Evolutionary conservation across 371 early-diverging fungal species (phyloP).

Genomic region (Mortierella sp.): DNA sequence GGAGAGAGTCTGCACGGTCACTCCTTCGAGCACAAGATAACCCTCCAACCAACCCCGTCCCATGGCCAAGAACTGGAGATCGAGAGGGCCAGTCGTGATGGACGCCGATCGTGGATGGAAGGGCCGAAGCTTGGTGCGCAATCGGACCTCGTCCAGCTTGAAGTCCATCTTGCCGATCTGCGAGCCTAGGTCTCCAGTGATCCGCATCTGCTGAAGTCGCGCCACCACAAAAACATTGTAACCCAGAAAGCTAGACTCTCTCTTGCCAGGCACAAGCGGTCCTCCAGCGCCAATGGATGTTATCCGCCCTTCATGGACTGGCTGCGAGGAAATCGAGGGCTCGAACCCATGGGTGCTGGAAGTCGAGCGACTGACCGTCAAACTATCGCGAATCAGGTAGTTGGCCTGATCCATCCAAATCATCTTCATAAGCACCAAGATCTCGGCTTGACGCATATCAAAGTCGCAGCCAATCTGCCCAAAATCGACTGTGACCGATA

Average conservation of each 20-base stretch:
- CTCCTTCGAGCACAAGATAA: constrained; percentile 41
- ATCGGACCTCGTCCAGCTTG: constrained; percentile 60
- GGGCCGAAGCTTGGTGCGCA: constrained; percentile 66
- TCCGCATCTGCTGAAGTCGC: constrained; percentile 62
- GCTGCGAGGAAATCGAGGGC: neutral
- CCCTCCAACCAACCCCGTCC: constrained; percentile 53
- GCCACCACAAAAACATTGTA: constrained; percentile 65
- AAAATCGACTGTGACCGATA: constrained; percentile 73
- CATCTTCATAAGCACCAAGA: constrained; percentile 75
- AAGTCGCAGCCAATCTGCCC: constrained; percentile 68
- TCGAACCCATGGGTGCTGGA: constrained; percentile 45
- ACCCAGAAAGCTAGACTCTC: constrained; percentile 62
- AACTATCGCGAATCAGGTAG: constrained; percentile 55
- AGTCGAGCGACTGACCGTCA: constrained; percentile 40
- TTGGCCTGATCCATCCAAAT: constrained; percentile 76
- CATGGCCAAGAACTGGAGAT: constrained; percentile 50
- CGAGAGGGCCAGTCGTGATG: constrained; percentile 62
- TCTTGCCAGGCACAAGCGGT: constrained; percentile 23
- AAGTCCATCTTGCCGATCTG: constrained; percentile 79
- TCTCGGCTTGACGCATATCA: constrained; percentile 86
- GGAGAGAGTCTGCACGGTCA: constrained; percentile 36
- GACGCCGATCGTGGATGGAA: constrained; percentile 59
- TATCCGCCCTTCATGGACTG: constrained; percentile 4
- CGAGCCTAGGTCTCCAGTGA: constrained; percentile 82
- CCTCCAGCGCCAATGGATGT: constrained; percentile 18